These are phyloP conservation scores for Clonostachys rhizophaga DNA, from an alignment of 2,329 filamentous ascomycete genomes.

Conservation along the genomic window DNA sequence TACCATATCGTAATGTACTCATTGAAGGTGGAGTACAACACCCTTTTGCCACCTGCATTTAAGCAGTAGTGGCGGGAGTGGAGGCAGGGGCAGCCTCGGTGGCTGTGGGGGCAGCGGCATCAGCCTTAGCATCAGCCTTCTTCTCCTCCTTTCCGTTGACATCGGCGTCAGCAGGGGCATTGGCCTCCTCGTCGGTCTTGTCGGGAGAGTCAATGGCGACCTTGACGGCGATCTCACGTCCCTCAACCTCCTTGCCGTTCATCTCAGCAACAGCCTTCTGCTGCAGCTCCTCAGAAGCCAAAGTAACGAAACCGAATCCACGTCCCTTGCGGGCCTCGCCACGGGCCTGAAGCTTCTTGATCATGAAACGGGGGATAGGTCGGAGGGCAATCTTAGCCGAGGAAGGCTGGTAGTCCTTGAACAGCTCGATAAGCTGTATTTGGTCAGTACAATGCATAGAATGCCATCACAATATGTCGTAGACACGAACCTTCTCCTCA, in stretches of 20 bases:
- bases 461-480: background rate
- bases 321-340: conserved; percentile 98
- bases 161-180: conserved; percentile 39
- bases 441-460: conserved; percentile 10
- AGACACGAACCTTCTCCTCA: conserved; percentile 78
- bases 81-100: conserved; percentile 1
- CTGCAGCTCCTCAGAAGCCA: conserved; percentile 92
- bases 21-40: conserved; percentile 11
- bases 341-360: conserved; percentile 99
- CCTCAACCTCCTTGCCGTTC: conserved; percentile 99
- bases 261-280: conserved; percentile 96
- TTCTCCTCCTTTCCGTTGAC: conserved; percentile 27
- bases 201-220: conserved; percentile 99
- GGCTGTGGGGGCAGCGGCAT: conserved; percentile 13
- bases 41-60: no score
- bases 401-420: conserved; percentile 83
- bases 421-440: conserved; percentile 89
- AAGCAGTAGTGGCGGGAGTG: conserved; percentile 1
- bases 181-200: conserved; percentile 87
- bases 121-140: conserved; percentile 10
- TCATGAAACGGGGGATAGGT: conserved; percentile 99
- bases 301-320: conserved; percentile 96
- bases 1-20: conserved; percentile 31
- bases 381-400: conserved; percentile 98
- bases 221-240: conserved; percentile 99